A percentile compares a stretch with the other conserved stretches of the same genome.
Conservation (phyloP, 1,284 basidiomycete species). For the Marasmius sp. region DNA sequence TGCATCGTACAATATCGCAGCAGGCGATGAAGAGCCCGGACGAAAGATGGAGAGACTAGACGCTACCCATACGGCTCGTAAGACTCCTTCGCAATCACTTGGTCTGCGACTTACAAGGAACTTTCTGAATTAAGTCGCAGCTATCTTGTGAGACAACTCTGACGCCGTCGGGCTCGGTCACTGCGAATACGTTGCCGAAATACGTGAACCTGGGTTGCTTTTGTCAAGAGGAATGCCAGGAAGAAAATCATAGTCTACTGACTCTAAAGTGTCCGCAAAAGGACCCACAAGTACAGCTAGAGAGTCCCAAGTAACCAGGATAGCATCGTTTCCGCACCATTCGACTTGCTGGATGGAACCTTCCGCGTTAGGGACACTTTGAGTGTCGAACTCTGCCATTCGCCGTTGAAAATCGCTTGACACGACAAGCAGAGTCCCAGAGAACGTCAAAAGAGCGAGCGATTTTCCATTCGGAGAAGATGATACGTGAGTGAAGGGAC, state of each 20-base stretch:
- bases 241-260: conserved; percentile 28
- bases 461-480: conserved; percentile 94
- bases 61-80: conserved; percentile 37
- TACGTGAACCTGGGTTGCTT: conserved; percentile 69
- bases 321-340: conserved; percentile 97
- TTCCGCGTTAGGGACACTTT: conserved; percentile 45
- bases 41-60: conserved; percentile 83
- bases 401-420: conserved; percentile 90
- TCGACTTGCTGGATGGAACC: conserved; percentile 70
- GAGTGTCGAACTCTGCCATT: conserved; percentile 84
- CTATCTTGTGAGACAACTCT: conserved; percentile 78
- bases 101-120: conserved; percentile 59
- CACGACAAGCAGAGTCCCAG: conserved; percentile 85
- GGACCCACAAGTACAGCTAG: conserved; percentile 88
- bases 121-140: conserved; percentile 92
- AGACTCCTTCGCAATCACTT: neutral
- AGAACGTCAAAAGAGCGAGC: conserved; percentile 79
- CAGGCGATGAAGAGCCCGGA: conserved; percentile 89
- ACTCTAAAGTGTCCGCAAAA: conserved; percentile 86
- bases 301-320: conserved; percentile 84
- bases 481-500: conserved; percentile 86
- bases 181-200: conserved; percentile 70
- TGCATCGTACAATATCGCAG: conserved; percentile 91
- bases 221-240: conserved; percentile 1
- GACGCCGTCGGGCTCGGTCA: conserved; percentile 88